Evolutionary conservation across 805 yeast species (phyloP), one percentile per base, ranked within the genome.

Genomic region (Ogataea corticis): DNA sequence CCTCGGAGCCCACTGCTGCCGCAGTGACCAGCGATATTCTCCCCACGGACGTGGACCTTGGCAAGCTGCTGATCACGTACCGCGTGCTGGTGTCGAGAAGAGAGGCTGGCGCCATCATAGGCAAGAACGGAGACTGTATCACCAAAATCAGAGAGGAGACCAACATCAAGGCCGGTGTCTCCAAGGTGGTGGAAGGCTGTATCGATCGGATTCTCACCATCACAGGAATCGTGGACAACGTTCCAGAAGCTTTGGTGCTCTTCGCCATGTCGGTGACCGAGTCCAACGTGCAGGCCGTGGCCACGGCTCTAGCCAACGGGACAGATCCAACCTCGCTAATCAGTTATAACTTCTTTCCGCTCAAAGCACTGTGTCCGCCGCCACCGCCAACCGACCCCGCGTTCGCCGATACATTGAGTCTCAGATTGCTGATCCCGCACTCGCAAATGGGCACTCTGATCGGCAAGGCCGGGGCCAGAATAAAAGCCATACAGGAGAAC

Each of bases 41-140:
- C n/a, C 57, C 59, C 27, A 41, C 45, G n/a, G 59, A 59, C 35
- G 55, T 54, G 25, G 60, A 59, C 36, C 47, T 63, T 6, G 62
- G 61, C 12, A 58, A 59, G 41, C 50, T 63, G 4, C 49, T 65
- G 28, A 65, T 69, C 31, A 66, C 70, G 9, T 71, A 57, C 61
- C 69, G 90, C 48, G 77, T 88, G 1, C 73, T 90, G 23, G 85
- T 90, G 15, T 82, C 94, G 2, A 79, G 90, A 44, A 85, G 84
- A 60, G 97, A 90, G 65, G 91, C 96, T 11, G 96, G 96, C 14
- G 86, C 89, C 50, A 80, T 90, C 50, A 90, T 90, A 56, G 97
- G 97, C 43, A 85, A 85, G 54, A 85, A 80, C 52, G 97, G 97
- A 37, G 72, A 76, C 40, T 84, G 84, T 44, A 89, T 90, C 49